Percentiles rank a stretch among this genome's conserved stretches.
Conservation (phyloP, 2,329 filamentous ascomycete species). For the Kalmusia sp. region DNA sequence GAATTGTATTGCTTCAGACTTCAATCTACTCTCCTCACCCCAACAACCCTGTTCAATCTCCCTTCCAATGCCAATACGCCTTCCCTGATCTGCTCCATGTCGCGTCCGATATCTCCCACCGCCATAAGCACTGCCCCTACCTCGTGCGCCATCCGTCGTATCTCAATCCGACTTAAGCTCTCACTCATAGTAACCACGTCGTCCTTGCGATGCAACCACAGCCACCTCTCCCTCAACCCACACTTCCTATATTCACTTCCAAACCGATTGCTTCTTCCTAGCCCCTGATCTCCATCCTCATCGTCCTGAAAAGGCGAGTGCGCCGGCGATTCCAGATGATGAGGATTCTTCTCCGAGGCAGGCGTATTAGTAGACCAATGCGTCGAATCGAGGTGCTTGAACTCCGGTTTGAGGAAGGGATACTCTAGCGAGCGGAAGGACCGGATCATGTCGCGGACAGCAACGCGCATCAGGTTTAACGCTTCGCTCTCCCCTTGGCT, state of each 20-base stretch:
- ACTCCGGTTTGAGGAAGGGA: slow-evolving; percentile 47
- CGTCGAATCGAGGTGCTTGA: slow-evolving; percentile 23
- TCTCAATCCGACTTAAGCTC: slow-evolving; percentile 46
- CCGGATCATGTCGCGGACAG: slow-evolving; percentile 44
- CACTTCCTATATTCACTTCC: slow-evolving; percentile 42
- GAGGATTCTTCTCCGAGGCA: slow-evolving; percentile 1
- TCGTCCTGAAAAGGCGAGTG: slow-evolving; percentile 24
- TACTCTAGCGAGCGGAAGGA: slow-evolving; percentile 47
- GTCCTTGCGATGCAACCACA: slow-evolving; percentile 48
- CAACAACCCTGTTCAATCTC: slow-evolving; percentile 29
- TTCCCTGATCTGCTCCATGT: slow-evolving; percentile 25
- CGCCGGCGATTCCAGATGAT: slow-evolving; percentile 4
- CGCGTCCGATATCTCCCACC: slow-evolving; percentile 25
- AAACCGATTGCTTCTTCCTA: slow-evolving; percentile 32
- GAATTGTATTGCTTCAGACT: too few relatives aligned
- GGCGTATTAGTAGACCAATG: slow-evolving; percentile 19
- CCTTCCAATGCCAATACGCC: slow-evolving; percentile 21
- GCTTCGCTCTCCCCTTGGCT: slow-evolving; percentile 39
- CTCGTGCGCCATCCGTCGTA: slow-evolving; percentile 44
- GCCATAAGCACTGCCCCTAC: slow-evolving; percentile 30
- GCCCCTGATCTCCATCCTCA: slow-evolving; percentile 30
- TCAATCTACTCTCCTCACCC: slow-evolving; percentile 28
- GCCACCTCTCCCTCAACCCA: slow-evolving; percentile 40
- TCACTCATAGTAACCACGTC: slow-evolving; percentile 46
- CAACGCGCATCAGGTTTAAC: slow-evolving; percentile 45